These are phyloP conservation scores for Rhodotorula sp. DNA, from an alignment of 1,284 basidiomycete species.

Conservation along the genomic window DNA sequence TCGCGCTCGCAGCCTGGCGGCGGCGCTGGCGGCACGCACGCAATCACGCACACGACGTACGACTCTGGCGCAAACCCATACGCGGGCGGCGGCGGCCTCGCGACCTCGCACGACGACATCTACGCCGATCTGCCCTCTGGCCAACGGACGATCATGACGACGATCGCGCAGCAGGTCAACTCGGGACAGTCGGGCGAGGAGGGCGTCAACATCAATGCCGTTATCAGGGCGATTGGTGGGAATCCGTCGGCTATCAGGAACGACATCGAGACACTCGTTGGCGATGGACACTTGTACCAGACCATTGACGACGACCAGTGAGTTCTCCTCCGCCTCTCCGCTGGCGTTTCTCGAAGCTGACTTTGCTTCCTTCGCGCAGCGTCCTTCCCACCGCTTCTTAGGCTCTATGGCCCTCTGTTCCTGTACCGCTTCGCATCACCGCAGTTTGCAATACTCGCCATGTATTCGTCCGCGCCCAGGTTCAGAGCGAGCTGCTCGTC, in stretches of 20 bases:
- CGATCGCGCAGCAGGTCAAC: conserved; percentile 14
- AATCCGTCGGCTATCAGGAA: conserved; percentile 55
- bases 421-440: no score
- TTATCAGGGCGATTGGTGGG: conserved; percentile 44
- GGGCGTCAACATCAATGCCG: conserved; percentile 38
- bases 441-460: no score
- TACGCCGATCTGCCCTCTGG: conserved; percentile 62
- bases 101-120: conserved; percentile 40
- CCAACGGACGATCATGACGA: conserved; percentile 62
- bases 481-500: no score
- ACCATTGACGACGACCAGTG: conserved; percentile 51
- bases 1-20: conserved; percentile 40
- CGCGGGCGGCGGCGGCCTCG: neutral
- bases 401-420: neutral
- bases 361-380: neutral
- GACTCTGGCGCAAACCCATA: conserved; percentile 29
- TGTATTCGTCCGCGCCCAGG: no score
- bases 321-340: neutral
- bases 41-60: conserved; percentile 18
- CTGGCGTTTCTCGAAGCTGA: neutral
- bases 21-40: conserved; percentile 4
- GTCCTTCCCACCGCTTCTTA: conserved; percentile 20
- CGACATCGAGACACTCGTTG: conserved; percentile 67
- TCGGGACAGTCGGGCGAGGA: conserved; percentile 26
- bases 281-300: conserved; percentile 66